These are phyloP conservation scores for Sporobolomyces pararoseus DNA, from an alignment of 768 basidiomycete genomes.

Conservation along the genomic window DNA sequence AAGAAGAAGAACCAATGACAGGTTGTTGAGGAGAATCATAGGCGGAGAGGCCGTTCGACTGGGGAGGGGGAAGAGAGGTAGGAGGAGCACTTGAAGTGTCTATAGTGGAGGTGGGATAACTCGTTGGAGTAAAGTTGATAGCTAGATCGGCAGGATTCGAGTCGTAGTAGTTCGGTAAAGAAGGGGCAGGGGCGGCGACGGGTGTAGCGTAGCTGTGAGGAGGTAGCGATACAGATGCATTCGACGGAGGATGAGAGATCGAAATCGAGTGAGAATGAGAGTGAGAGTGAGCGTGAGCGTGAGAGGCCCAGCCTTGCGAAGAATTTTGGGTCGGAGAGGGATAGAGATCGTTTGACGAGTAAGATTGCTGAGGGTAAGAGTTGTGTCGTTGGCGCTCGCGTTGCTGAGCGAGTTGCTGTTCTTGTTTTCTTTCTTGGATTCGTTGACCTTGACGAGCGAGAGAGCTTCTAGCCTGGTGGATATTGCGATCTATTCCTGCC, in stretches of 20 bases:
- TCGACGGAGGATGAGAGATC: background rate
- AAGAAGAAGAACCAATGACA: no score
- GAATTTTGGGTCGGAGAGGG: background rate
- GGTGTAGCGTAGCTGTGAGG: background rate
- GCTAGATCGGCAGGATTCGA: background rate
- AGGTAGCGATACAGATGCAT: background rate
- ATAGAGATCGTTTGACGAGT: background rate
- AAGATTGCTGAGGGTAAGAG: background rate
- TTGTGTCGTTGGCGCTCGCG: background rate
- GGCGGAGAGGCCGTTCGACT: background rate
- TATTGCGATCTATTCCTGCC: conserved; percentile 3
- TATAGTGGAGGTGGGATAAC: background rate
- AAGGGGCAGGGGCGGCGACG: background rate
- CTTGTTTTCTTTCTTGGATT: background rate
- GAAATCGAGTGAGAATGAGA: background rate
- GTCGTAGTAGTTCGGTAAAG: background rate
- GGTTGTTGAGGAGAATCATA: background rate
- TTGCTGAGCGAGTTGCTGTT: conserved; percentile 4
- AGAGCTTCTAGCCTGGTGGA: background rate
- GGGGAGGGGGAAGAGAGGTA: background rate
- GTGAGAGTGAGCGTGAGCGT: background rate
- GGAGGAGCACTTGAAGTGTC: background rate
- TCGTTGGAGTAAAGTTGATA: background rate
- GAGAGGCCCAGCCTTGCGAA: background rate
- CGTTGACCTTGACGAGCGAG: conserved; percentile 20